Evolutionary conservation across 2,329 filamentous ascomycete genomes (phyloP), one percentile per base, ranked within the genome.

Genomic region (Exophiala bonariae): DNA sequence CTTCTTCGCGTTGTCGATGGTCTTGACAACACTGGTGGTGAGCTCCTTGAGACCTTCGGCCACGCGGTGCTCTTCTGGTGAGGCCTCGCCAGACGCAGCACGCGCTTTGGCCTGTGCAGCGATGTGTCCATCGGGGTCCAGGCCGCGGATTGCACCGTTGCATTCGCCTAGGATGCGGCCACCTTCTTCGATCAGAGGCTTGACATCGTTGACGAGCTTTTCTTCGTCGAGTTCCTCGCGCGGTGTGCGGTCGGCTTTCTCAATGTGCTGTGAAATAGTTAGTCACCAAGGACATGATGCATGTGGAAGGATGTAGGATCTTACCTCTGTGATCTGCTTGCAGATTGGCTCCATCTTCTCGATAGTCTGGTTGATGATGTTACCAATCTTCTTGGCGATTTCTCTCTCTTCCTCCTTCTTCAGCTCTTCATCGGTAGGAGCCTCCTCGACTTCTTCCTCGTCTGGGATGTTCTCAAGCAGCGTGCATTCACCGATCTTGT

Each of bases 161-260:
- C 86, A 85, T 68, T 96, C 91, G 59, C 85, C 84, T 11, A 96
- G 78, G 63, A 95, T 89, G 57, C 82, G 83, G 44, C 83, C 81
- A 38, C 85, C 90, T 67, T 96, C 87, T 66, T 96, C 90, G 62
- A 96, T 89, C 11, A 96, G 78, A 1, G 91, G 91, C 68, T 86
- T 88, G 60, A 96, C 89, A 48, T 90, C 80, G 65, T 87, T 82
- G 62, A 96, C 90, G 4, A 96, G 81, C 58, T 87, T 80, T 62
- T 96, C 89, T 66, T 96, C 91, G 62, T 96, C 89, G 18, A 92
- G 83, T 59, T 96, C 89, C 3, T 95, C 88, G 68, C 89, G 86
- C 34, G 87, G 85, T 20, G 86, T 88, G 56, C 82, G 81, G 67
- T 96, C 88, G 20, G 87, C 89, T 45, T 77, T 77, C 59, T 95